phyloP scores from a whole-genome alignment of 23 red algal genomes.

The Gracilariopsis chorda region DNA sequence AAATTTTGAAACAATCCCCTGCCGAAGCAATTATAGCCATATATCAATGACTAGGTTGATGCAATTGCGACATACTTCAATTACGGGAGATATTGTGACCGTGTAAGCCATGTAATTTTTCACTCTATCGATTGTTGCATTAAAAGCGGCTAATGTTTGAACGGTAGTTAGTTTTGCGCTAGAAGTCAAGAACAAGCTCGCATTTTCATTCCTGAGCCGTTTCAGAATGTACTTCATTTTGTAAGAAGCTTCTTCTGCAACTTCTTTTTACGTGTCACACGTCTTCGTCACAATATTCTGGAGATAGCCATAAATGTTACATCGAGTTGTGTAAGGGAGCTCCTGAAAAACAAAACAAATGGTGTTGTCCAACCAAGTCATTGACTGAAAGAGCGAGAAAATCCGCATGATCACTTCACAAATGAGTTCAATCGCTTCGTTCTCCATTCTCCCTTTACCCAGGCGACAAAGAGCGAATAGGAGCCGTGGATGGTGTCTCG shows the following conservation, averaged over 20 bases:
- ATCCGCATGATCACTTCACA: constrained; percentile 4
- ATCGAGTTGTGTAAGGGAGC: background rate
- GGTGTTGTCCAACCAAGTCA: background rate
- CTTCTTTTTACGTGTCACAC: background rate
- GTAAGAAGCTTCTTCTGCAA: background rate
- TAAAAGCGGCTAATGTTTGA: constrained; percentile 7
- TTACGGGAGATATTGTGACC: background rate
- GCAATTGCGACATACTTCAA: background rate
- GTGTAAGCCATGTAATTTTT: background rate
- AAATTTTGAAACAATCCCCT: background rate
- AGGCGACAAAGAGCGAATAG: background rate
- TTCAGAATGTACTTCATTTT: constrained; percentile 21
- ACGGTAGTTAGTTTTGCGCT: constrained; percentile 9
- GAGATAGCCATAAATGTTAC: constrained; percentile 23
- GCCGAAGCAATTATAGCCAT: background rate
- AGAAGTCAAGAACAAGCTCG: background rate
- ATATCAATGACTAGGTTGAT: background rate
- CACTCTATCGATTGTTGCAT: background rate
- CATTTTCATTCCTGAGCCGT: constrained; percentile 16
- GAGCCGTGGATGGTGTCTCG: background rate
- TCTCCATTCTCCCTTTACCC: background rate
- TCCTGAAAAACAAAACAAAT: constrained; percentile 11
- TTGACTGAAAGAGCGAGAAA: background rate
- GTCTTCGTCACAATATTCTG: background rate
- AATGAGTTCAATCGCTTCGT: background rate